These are phyloP conservation scores for Nothopassalora personata DNA, from an alignment of 2,329 filamentous ascomycete species.

Conservation along the genomic window DNA sequence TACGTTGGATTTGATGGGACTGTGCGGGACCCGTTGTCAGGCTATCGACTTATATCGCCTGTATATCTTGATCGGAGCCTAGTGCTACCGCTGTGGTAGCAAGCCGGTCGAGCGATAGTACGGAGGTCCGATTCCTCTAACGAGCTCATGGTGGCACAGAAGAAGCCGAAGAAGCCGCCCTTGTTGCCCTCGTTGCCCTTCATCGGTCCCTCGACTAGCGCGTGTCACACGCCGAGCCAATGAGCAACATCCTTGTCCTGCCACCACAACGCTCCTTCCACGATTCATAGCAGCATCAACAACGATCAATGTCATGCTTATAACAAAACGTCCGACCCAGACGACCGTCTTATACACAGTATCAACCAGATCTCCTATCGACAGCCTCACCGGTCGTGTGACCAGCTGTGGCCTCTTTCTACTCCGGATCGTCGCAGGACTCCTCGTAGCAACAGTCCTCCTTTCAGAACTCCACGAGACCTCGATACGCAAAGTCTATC, in stretches of 20 bases:
- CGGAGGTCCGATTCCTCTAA: no score
- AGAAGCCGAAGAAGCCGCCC: not conserved
- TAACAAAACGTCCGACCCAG: slow-evolving; percentile 50
- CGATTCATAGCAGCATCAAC: not conserved
- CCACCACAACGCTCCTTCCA: not conserved
- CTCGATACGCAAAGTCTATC: slow-evolving; percentile 1
- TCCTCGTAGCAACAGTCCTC: slow-evolving; percentile 33
- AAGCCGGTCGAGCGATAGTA: no score
- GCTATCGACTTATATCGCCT: no score
- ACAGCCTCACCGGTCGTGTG: slow-evolving; percentile 42
- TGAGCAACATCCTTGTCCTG: not conserved
- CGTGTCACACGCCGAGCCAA: not conserved
- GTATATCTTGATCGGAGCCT: no score
- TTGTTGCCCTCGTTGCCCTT: not conserved
- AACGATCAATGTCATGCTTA: slow-evolving; percentile 25
- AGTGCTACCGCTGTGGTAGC: no score
- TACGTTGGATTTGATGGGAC: no score
- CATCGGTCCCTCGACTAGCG: not conserved
- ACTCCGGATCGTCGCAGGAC: slow-evolving; percentile 41
- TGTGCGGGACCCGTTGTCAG: no score
- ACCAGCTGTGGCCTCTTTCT: slow-evolving; percentile 37
- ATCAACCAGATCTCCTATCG: slow-evolving; percentile 62
- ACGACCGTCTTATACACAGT: slow-evolving; percentile 92
- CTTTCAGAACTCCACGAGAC: slow-evolving; percentile 23
- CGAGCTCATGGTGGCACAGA: no score